Conservation (phyloP, 768 basidiomycete species). For the Sporobolomyces roseus region DNA sequence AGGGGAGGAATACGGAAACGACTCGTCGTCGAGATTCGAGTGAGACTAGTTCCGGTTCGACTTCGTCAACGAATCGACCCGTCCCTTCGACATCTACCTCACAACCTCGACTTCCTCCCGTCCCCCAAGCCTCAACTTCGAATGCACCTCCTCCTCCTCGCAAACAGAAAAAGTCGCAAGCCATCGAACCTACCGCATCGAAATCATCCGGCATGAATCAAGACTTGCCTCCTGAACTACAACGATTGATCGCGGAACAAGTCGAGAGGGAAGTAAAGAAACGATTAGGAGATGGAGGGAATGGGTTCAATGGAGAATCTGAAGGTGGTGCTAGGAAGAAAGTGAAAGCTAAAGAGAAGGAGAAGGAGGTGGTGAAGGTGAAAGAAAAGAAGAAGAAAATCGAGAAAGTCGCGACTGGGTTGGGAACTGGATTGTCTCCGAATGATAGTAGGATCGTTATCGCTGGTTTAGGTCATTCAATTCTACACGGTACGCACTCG, state of each 20-base stretch:
- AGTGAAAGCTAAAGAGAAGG: not conserved
- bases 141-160: too few relatives aligned
- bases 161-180: too few relatives aligned
- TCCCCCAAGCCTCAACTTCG: too few relatives aligned
- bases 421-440: slow-evolving; percentile 8
- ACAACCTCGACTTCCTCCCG: not conserved
- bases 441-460: slow-evolving; percentile 24
- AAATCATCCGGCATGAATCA: too few relatives aligned
- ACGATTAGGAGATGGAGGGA: not conserved
- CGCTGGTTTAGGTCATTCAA: not conserved
- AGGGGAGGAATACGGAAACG: too few relatives aligned
- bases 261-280: not conserved
- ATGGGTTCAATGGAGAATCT: not conserved
- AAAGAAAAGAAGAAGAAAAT: slow-evolving; percentile 11
- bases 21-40: too few relatives aligned
- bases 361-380: not conserved
- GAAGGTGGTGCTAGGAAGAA: too few relatives aligned
- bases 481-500: slow-evolving; percentile 13
- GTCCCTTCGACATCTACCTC: too few relatives aligned
- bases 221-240: not conserved
- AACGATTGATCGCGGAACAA: not conserved
- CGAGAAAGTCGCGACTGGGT: not conserved
- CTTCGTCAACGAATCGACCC: not conserved
- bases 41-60: too few relatives aligned
- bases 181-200: too few relatives aligned